A percentile compares a stretch with the other conserved stretches of the same genome.
These are phyloP conservation scores for Salix suchowensis DNA, from an alignment of 345 rosid species.

Conservation along the genomic window DNA sequence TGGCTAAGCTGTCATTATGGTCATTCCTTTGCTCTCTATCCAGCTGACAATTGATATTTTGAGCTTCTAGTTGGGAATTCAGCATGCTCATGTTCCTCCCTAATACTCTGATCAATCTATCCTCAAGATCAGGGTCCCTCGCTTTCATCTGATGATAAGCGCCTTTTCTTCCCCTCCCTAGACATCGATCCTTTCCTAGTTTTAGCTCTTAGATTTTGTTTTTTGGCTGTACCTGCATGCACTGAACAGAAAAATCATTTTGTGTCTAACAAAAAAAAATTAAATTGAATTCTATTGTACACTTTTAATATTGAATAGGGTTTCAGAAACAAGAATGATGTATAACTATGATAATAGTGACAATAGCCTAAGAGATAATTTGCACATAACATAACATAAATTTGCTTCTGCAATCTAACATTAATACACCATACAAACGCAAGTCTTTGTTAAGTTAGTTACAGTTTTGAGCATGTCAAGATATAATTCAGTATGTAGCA, in stretches of 20 bases:
- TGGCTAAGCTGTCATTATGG: constrained; percentile 17
- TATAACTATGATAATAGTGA: neutral
- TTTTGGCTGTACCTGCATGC: constrained; percentile 10
- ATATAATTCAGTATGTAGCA: neutral
- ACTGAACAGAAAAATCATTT: neutral
- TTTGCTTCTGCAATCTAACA: neutral
- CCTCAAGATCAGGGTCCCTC: constrained; percentile 14
- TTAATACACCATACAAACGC: neutral
- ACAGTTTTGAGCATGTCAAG: neutral
- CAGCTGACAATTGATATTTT: constrained; percentile 16
- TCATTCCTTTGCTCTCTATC: constrained; percentile 24
- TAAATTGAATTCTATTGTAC: neutral
- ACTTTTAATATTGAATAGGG: neutral
- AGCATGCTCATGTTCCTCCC: constrained; percentile 20
- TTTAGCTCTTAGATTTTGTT: constrained; percentile 3
- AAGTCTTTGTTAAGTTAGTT: neutral
- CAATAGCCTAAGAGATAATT: neutral
- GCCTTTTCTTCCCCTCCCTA: constrained; percentile 20
- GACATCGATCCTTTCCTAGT: constrained; percentile 14
- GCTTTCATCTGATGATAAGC: constrained; percentile 3
- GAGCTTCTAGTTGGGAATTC: constrained; percentile 21
- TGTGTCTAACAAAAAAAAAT: neutral
- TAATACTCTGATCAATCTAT: constrained; percentile 14
- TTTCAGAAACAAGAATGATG: neutral
- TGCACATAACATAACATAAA: neutral